Base-by-base conservation (phyloP, 2,329 filamentous ascomycete species). In the Tolypocladium guangdongense region DNA sequence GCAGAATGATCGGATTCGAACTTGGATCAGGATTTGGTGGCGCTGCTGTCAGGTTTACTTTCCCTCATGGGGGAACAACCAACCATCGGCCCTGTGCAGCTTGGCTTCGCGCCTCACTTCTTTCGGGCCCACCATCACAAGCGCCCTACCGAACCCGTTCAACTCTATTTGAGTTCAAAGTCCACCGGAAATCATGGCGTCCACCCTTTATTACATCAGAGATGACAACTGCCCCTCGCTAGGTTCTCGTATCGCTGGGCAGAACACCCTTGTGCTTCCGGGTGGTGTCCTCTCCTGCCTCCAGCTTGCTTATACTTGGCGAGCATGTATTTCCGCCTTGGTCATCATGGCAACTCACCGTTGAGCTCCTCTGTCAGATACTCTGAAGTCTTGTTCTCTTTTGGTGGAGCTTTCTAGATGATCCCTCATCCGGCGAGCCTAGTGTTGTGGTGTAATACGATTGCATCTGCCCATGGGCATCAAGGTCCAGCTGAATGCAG, bases 401-500 rank as follows among this genome's bases (percentile, higher is more conserved):
- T n/a, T 14, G 16, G 24, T 46, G 24, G 43, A 46, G 7, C 43
- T 18, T 30, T 18, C 27, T 16, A 30, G 16, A 30, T 30, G 7
- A 24, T 46, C 32, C 43, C 43, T 46, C 43, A 30, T 46, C 43
- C 43, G 43, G 24, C 43, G 43, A 46, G 14, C 16, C 43, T 32
- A 32, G 16, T 18, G 43, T 12, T 24, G 24, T n/a, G 43, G 27
- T 27, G 27, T 27, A 27, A 3, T 27, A 46, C 43, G 43, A 50
- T 50, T 35, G 32, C 49, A 41, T 50, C 36, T 46, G 14, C 6
- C 39, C 39, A 27, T 27, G 16, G 22, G 39, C 39, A 46, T 30
- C 27, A n/a, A 7, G 43, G 24, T 32, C 43, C 24, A 46, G 43
- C 51, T 51, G 55, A 57, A 58, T 52, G 55, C 51, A 54, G 52